Evolutionary conservation across 164 flowering plant genomes (phyloP), one percentile per base, ranked within the genome.

Genomic region (Stephania cephalantha): DNA sequence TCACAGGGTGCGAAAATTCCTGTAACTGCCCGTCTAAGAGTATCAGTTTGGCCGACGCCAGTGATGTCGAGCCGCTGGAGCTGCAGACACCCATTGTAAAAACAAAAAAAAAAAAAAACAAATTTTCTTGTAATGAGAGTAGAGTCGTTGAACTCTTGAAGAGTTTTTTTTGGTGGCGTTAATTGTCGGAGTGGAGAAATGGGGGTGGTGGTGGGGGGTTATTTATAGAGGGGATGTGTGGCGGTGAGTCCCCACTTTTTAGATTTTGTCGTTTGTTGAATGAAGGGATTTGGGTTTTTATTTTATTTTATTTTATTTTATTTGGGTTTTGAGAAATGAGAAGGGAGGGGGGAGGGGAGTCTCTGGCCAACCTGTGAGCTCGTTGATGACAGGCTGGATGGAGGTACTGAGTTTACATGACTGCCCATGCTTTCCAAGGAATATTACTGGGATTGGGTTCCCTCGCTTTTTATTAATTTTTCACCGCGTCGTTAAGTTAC

Each of bases 1-100:
- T 88, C 0, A 93, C 92, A 0, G 98, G 98, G 75, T 84, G 83
- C 0, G 92, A 31, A 69, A 77, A 93, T 46, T 95, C 99, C 63
- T 88, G 89, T 1, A 95, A 80, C 42, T 86, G 77, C 9, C 99
- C 99, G 77, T 93, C 93, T 3, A 77, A 87, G 1, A 84, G 79
- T 17, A 95, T 82, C 64, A 95, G 50, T 70, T 91, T 93, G 0
- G 93, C 93, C 5, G 99, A 91, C 7, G 88, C 85, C 0, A 80
- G 85, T 18, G 87, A 74, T 0, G 87, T 80, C 2, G 92, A 73
- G 0, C 85, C 87, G 74, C 84, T 81, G 0, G 98, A 95, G 46
- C 83, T 85, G 75, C 89, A 86, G 22, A 77, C 79, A 7, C 89
- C 90, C 90, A 88, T 88, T 53, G 0, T 20, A 13, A n/a, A n/a